Conservation (phyloP, 78 protist species). For the Corallochytrium limacisporum region DNA sequence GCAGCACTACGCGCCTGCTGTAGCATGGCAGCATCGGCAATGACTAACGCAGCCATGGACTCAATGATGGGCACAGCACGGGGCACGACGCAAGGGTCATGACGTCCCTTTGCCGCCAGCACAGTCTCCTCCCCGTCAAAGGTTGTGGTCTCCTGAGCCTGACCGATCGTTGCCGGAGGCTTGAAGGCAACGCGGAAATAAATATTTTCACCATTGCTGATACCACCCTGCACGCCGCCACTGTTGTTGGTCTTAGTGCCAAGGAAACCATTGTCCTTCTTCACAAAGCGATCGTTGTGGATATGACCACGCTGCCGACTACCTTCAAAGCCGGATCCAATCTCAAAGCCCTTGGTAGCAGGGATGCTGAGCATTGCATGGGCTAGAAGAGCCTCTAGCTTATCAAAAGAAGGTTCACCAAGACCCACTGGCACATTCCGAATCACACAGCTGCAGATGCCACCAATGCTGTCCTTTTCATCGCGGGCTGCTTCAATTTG, state of each 20-base stretch:
- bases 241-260: slow-evolving; percentile 41
- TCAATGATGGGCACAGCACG: slow-evolving; percentile 66
- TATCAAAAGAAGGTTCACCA: slow-evolving; percentile 68
- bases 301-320: slow-evolving; percentile 22
- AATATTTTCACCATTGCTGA: slow-evolving; percentile 42
- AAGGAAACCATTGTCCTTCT: slow-evolving; percentile 8
- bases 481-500: not conserved
- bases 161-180: slow-evolving; percentile 65
- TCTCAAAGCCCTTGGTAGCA: slow-evolving; percentile 59
- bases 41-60: slow-evolving; percentile 58
- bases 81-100: slow-evolving; percentile 65
- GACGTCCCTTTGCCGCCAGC: slow-evolving; percentile 56
- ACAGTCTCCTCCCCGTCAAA: slow-evolving; percentile 11
- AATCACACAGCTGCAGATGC: slow-evolving; percentile 19
- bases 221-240: slow-evolving; percentile 71
- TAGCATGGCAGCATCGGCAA: too few species aligned
- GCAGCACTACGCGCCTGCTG: too few species aligned
- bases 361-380: slow-evolving; percentile 72
- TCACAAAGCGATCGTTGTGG: slow-evolving; percentile 45
- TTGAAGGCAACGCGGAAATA: slow-evolving; percentile 48
- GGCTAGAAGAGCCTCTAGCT: slow-evolving; percentile 53
- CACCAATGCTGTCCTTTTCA: slow-evolving; percentile 39
- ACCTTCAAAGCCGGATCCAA: slow-evolving; percentile 56
- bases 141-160: slow-evolving; percentile 21
- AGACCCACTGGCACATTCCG: slow-evolving; percentile 39